Evolutionary conservation across 805 yeast species (phyloP), one percentile per base, ranked within the genome.

Genomic region (Candida saitoana): DNA sequence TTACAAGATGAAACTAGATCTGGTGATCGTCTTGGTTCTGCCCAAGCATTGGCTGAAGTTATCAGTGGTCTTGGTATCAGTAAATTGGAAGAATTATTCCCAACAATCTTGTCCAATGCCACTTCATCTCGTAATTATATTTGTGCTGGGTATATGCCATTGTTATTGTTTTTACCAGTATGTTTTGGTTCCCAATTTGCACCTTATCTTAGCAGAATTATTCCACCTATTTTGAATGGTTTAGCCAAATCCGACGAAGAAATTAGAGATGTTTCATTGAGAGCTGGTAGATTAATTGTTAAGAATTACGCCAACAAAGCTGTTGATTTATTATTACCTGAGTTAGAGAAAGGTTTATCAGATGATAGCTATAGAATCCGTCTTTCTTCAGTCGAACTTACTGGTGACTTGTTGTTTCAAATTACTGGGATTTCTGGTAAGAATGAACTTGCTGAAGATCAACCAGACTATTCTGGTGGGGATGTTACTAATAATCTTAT

Each of bases 11-110:
- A 83, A 47, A 47, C 73, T 12, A 83, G 80, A 55, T 77, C 88
- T 6, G 97, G 97, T 46, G 98, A 93, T 59, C 80, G 96, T 50
- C 76, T 93, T 45, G 99, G 99, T 44, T 85, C 96, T 39, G 99
- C 98, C 0, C 99, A 93, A 69, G 98, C 96, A 2, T 75, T 93
- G 43, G 79, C 96, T 14, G 99, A 93, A 65, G 96, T 93, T 48
- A 77, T 89, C 42, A 82, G 87, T 54, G 99, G 99, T 49, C 75
- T 93, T 41, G 99, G 99, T 52, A 64, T 88, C 37, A 64, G 79
- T 48, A 89, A 89, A 55, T 74, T 93, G 58, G 99, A 93, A 51
- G 97, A 89, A 56, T 64, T 90, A 56, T 67, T 93, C 45, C 99
- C 99, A 29, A 63, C 72, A 1, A 84, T 93, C 47, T 73, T 93